Evolutionary conservation across 2,329 filamentous ascomycete species (phyloP).

Genomic region (Xylaria sp.): DNA sequence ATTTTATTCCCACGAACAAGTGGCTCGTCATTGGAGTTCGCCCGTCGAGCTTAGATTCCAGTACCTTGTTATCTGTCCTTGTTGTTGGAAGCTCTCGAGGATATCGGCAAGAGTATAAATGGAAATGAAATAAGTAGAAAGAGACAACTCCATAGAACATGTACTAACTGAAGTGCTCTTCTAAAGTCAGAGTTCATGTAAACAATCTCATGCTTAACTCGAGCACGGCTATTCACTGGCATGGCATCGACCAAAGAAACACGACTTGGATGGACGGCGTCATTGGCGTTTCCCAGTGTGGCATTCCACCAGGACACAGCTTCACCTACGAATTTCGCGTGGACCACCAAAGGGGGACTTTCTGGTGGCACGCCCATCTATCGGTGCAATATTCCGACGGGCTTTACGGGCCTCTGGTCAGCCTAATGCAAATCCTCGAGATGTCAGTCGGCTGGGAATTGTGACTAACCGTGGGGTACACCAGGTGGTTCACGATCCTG

Average conservation of each 20-base stretch:
- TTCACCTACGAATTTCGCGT: constrained; percentile 72
- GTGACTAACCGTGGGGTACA: constrained; percentile 12
- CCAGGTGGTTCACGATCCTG: constrained; percentile 53
- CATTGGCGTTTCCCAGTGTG: constrained; percentile 69
- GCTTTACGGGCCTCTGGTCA: constrained; percentile 69
- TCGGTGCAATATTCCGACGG: constrained; percentile 72
- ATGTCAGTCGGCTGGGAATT: neutral
- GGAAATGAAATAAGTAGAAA: too few relatives aligned
- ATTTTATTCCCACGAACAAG: neutral
- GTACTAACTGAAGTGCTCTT: constrained; percentile 1
- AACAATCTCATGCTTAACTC: constrained; percentile 52
- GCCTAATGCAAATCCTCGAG: constrained; percentile 17
- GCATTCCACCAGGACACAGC: constrained; percentile 64
- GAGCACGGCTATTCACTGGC: constrained; percentile 72
- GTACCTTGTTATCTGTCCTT: neutral
- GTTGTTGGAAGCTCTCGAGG: too few relatives aligned
- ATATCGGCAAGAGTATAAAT: too few relatives aligned
- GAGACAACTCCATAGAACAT: neutral
- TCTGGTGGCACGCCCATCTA: constrained; percentile 71
- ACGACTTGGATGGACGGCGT: constrained; percentile 75
- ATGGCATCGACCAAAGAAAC: constrained; percentile 73
- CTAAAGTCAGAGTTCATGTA: constrained; percentile 52
- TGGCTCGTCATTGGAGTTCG: neutral
- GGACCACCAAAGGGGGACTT: constrained; percentile 52
- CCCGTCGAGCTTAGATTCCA: neutral